Conservation (phyloP, 1,284 basidiomycete genomes). For the Rhodofomes roseus region DNA sequence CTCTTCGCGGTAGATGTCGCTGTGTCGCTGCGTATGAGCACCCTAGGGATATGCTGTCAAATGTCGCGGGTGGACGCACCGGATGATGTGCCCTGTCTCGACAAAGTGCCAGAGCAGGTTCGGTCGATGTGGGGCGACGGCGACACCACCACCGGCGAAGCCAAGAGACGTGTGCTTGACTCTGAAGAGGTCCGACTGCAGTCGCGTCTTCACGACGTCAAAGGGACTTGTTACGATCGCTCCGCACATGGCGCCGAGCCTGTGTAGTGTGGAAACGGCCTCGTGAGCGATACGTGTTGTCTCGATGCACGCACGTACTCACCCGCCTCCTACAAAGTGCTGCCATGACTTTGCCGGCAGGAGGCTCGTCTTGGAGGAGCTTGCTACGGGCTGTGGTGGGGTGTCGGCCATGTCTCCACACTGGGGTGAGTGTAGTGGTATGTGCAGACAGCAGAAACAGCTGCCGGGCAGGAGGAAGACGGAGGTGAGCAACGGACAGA, state of each 20-base stretch:
- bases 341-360: constrained; percentile 81
- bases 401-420: constrained; percentile 19
- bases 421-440: too few species aligned
- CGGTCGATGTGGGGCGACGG: constrained; percentile 41
- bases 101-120: constrained; percentile 88
- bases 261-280: constrained; percentile 26
- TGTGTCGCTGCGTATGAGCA: constrained; percentile 25
- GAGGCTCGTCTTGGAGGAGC: constrained; percentile 31
- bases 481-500: not conserved
- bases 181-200: constrained; percentile 89
- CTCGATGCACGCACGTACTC: constrained; percentile 28
- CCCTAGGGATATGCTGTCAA: not conserved
- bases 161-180: constrained; percentile 49
- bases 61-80: constrained; percentile 44
- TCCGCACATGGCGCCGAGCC: constrained; percentile 96
- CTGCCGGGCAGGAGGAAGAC: not conserved
- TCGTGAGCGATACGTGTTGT: not conserved
- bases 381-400: constrained; percentile 19
- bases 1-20: constrained; percentile 89
- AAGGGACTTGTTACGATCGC: constrained; percentile 96
- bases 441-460: not conserved
- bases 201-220: constrained; percentile 96
- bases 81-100: constrained; percentile 88
- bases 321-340: constrained; percentile 87
- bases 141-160: constrained; percentile 39